Conservation (phyloP, 2,329 filamentous ascomycete species). For the Xylariaceae sp. region DNA sequence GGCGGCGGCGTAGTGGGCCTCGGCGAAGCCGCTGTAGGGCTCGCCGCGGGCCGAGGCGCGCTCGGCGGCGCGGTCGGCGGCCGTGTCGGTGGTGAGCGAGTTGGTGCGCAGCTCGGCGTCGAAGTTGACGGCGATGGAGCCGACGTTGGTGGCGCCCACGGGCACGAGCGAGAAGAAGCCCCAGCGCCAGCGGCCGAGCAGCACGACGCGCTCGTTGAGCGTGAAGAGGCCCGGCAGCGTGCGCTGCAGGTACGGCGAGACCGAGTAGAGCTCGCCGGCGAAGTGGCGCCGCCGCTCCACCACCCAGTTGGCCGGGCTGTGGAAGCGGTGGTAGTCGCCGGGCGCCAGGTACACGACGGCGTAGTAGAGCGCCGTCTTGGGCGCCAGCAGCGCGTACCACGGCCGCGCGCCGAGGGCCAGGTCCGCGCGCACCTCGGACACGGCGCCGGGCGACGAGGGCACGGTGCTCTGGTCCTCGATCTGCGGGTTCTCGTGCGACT, state of each 20-base stretch:
- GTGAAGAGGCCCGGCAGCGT: constrained; percentile 92
- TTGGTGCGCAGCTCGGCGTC: constrained; percentile 92
- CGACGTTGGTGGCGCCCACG: constrained; percentile 94
- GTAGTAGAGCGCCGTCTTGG: constrained; percentile 75
- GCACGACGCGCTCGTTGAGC: constrained; percentile 88
- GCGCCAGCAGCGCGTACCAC: constrained; percentile 62
- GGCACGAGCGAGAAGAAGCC: constrained; percentile 96
- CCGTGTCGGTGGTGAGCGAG: constrained; percentile 84
- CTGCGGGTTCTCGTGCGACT: constrained; percentile 32
- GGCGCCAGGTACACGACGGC: constrained; percentile 92
- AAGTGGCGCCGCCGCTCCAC: constrained; percentile 94
- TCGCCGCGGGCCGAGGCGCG: constrained; percentile 69
- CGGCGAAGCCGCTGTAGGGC: constrained; percentile 80
- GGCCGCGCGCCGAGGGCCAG: constrained; percentile 64
- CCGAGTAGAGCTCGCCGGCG: constrained; percentile 89
- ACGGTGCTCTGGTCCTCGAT: constrained; percentile 66
- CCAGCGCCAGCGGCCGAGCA: constrained; percentile 90
- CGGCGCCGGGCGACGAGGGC: constrained; percentile 57
- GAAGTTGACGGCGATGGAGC: constrained; percentile 95
- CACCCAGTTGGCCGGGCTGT: constrained; percentile 92
- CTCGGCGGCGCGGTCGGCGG: constrained; percentile 77
- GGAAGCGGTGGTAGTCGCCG: constrained; percentile 97
- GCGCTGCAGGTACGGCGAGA: constrained; percentile 89
- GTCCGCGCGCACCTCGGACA: constrained; percentile 76
- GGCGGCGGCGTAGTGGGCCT: constrained; percentile 78